Evolutionary conservation across 2,329 filamentous ascomycete species (phyloP), one percentile per base, ranked within the genome.

Genomic region (Aspergillus sp.): DNA sequence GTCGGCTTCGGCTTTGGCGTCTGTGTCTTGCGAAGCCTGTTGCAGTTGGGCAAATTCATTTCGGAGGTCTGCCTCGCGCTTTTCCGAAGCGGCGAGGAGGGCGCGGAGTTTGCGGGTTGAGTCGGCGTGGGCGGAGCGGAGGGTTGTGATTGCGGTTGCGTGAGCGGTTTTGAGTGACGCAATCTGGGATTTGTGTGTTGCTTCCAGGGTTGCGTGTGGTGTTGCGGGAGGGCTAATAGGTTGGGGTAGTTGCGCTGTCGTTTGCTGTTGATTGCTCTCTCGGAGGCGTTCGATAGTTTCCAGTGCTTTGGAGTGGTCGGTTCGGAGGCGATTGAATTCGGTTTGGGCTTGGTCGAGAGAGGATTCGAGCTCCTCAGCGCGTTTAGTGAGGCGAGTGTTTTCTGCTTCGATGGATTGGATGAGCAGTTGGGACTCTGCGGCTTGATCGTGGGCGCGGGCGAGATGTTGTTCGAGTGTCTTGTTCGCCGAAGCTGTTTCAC

Each of bases 361-460:
- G 13, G 72, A 64, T 15, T 66, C 75, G 9, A 79, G 69, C 22
- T 77, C 73, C 15, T 77, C 72, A 6, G 74, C 69, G n/a, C 72
- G 71, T 23, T 67, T 69, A 15, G 69, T 68, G 7, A 81, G 71
- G 7, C 73, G 73, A 3, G 71, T 70, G 51, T 80, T 80, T 59
- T 80, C 78, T 6, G 69, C 63, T 64, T 79, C 77, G 13, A 79
- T 71, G 4, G 73, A 74, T 38, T 76, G 72, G 54, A 79, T 70
- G 8, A 79, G 71, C 7, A 69, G 66, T 41, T 76, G 73, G 2
- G 75, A 71, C 66, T 80, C 79, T 19, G 68, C 64, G 11, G 76
- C 66, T 53, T 78, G 75, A 17, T 78, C 73, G 34, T 72, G 71
- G 3, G 75, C 71, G n/a, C 72, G 72, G 17, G 71, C 68, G 9